Percentiles rank a stretch among this genome's conserved stretches.
Conservation (phyloP, 768 basidiomycete genomes). For the Lactarius quietus region DNA sequence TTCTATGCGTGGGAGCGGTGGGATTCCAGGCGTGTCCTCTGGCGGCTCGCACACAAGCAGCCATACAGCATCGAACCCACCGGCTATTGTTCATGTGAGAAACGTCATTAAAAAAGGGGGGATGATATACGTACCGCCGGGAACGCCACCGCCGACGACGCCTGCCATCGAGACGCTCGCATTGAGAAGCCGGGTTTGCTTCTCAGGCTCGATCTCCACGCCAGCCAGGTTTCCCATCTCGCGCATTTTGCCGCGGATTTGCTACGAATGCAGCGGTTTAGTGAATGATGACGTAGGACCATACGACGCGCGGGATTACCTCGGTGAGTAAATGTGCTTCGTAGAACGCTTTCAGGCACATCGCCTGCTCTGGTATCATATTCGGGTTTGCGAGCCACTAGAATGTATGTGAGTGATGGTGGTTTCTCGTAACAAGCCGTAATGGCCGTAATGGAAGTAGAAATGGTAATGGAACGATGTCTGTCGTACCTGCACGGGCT, state of each 20-base stretch:
- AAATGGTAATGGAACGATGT: neutral
- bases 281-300: constrained; percentile 9
- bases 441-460: neutral
- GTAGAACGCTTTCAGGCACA: constrained; percentile 52
- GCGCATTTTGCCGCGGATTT: constrained; percentile 75
- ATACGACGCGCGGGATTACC: constrained; percentile 36
- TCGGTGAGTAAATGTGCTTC: constrained; percentile 55
- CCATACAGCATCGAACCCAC: constrained; percentile 97
- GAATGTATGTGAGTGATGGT: neutral
- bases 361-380: constrained; percentile 40
- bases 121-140: constrained; percentile 68
- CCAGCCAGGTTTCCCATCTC: constrained; percentile 72
- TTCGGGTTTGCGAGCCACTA: constrained; percentile 62
- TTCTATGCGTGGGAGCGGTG: constrained; percentile 59
- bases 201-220: constrained; percentile 87
- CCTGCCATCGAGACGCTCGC: constrained; percentile 73
- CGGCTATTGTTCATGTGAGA: constrained; percentile 53
- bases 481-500: constrained; percentile 51
- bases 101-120: constrained; percentile 2
- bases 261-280: constrained; percentile 41
- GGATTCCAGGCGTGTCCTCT: constrained; percentile 39
- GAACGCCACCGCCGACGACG: constrained; percentile 92
- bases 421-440: no score
- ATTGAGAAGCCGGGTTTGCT: constrained; percentile 83
- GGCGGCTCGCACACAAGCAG: constrained; percentile 70